phyloP scores from a whole-genome alignment of 2,329 filamentous ascomycete genomes.

The Diaporthe vexans region DNA sequence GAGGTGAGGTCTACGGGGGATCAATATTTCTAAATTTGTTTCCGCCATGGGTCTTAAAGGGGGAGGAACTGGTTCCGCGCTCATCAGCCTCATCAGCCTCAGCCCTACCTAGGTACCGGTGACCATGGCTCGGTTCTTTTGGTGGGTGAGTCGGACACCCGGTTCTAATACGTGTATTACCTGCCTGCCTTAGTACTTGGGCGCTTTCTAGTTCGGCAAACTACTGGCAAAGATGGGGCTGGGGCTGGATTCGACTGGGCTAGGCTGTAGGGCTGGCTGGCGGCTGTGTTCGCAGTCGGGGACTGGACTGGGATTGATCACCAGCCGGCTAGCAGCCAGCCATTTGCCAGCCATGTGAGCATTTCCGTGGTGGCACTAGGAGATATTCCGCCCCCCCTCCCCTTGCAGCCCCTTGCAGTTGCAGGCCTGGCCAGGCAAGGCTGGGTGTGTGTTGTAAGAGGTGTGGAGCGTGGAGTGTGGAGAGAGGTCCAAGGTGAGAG shows the following conservation, averaged over 20 bases:
- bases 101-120: conserved; percentile 8
- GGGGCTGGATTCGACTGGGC: no score
- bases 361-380: neutral
- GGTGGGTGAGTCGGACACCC: neutral
- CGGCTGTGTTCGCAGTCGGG: neutral
- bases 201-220: neutral
- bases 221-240: no score
- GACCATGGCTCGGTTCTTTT: neutral
- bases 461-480: neutral
- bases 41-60: no score
- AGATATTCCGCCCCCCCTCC: neutral
- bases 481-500: neutral
- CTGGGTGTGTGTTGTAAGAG: neutral
- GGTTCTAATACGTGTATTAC: neutral
- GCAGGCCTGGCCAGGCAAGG: neutral
- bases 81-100: no score
- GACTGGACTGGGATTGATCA: no score
- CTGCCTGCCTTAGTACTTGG: no score
- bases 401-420: neutral
- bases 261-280: neutral
- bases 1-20: neutral
- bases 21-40: conserved; percentile 9
- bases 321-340: no score
- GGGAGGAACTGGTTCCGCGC: neutral
- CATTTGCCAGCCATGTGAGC: neutral